Evolutionary conservation across 345 rosid species (phyloP), one percentile per base, ranked within the genome.

Genomic region (Erysimum cheiranthoides): DNA sequence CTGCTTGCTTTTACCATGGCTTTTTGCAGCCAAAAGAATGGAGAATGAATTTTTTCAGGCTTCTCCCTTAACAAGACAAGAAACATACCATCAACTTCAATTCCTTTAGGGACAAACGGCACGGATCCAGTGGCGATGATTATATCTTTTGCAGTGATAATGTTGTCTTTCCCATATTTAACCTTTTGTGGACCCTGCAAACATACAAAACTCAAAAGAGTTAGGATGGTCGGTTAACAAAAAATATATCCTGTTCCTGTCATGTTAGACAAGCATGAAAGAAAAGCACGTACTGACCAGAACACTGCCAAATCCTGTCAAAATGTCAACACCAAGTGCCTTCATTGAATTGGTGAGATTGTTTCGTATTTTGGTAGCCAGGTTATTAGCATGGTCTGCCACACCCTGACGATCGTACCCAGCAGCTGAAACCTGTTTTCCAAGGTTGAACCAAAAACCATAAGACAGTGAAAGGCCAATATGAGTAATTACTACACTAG

Each of bases 61-160:
- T 52, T 43, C 57, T 61, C 56, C 58, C 2, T 10, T 31, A 30
- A 59, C 28, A 74, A 17, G 6, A 36, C 49, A 57, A 57, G 31
- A 35, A n/a, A 47, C 45, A 59, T 88, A 95, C 99, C 99, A 81
- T 95, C 98, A 80, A 95, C 92, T 88, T 95, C 97, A 73, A 95
- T 95, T 79, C 99, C 99, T 82, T 90, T 90, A 47, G 98, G 99
- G 16, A 95, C 98, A 80, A 95, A 93, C 8, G 99, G 98, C 21
- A 95, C 93, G 45, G 99, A 93, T 71, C 99, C 99, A 73, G 99
- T 95, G 51, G 98, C 99, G 61, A 93, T 86, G 77, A 95, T 89
- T 66, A 95, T 90, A 73, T 92, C 62, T 81, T 85, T 90, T 2
- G 91, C 96, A 28, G 97, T 90, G 68, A 90, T 81, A 17, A 86